Conservation (phyloP, 148 eudicot genomes). For the Polygonum maritimum region DNA sequence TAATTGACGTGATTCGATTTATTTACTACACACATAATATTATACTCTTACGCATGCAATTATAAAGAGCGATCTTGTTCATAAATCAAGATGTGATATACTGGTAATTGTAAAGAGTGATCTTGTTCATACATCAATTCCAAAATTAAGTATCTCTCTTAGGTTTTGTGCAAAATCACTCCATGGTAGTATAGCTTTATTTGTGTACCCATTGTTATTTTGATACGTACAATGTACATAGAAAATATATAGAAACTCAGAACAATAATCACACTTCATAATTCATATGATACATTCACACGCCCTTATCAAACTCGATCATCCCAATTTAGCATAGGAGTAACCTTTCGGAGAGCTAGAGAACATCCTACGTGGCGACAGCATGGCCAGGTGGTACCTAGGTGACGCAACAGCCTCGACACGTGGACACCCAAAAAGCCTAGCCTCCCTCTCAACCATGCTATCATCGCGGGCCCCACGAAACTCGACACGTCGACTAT, state of each 20-base stretch:
- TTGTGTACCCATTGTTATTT: background rate
- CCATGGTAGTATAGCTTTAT: background rate
- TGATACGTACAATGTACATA: too few species aligned
- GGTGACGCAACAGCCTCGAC: constrained; percentile 50
- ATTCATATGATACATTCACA: too few species aligned
- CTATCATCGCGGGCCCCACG: background rate
- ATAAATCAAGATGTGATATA: too few species aligned
- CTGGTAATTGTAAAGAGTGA: too few species aligned
- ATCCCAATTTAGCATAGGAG: background rate
- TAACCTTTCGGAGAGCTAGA: constrained; percentile 19
- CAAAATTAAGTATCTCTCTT: too few species aligned
- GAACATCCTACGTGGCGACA: constrained; percentile 58
- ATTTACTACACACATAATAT: too few species aligned
- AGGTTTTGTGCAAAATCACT: background rate
- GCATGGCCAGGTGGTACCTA: constrained; percentile 36
- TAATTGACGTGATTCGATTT: background rate
- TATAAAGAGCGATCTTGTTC: too few species aligned
- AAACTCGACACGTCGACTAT: constrained; percentile 18
- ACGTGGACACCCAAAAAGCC: constrained; percentile 7
- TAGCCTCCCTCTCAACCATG: constrained; percentile 18
- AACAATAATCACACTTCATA: too few species aligned
- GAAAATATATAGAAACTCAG: too few species aligned
- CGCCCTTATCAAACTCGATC: background rate
- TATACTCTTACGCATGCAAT: too few species aligned
- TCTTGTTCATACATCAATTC: too few species aligned